Base-by-base conservation (phyloP, 2,329 filamentous ascomycete genomes). In the Claviceps purpurea region DNA sequence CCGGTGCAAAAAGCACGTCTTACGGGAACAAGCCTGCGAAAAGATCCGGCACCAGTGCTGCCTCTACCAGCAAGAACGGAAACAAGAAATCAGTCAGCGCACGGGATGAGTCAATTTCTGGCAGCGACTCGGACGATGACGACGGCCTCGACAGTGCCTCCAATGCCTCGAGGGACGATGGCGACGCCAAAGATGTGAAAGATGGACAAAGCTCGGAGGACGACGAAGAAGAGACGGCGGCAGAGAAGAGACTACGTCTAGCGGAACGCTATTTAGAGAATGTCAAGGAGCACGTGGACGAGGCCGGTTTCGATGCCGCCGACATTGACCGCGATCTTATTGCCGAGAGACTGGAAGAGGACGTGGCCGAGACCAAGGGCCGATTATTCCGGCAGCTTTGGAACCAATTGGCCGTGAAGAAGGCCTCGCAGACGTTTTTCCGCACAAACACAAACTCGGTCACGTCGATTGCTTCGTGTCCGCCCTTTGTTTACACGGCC, bases 181-280 rank as follows among this genome's bases (percentile, higher is more conserved):
- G 11, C 7, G 38, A 75, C 18, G 75, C 73, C 30, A 72, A 65
- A 40, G 70, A 62, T 8, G 75, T 72, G 39, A 72, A 65, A 42
- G 70, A 62, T 5, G 57, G 69, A 1, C 70, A 55, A 43, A 60
- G 76, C 38, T 87, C 84, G 1, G 85, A 85, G n/a, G 81, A 81
- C 55, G 87, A 89, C 56, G 81, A 80, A 57, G 44, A 46, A 34
- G 91, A 97, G 72, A 97, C 93, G 22, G 89, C 86, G 1, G 90
- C 89, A 39, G 89, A 96, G 64, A 84, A 88, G 67, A 79, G 93
- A 60, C 70, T 95, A 62, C 82, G 88, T 58, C 77, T 98, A 30
- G 93, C 93, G 34, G 89, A 97, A 70, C 82, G 87, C 61, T 97
- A 98, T 66, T 78, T 98, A 51, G 85, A 95, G 51, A 95, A 95